Evolutionary conservation across 2,329 filamentous ascomycete species (phyloP), one percentile per base, ranked within the genome.

Genomic region (Colletotrichum sp.): DNA sequence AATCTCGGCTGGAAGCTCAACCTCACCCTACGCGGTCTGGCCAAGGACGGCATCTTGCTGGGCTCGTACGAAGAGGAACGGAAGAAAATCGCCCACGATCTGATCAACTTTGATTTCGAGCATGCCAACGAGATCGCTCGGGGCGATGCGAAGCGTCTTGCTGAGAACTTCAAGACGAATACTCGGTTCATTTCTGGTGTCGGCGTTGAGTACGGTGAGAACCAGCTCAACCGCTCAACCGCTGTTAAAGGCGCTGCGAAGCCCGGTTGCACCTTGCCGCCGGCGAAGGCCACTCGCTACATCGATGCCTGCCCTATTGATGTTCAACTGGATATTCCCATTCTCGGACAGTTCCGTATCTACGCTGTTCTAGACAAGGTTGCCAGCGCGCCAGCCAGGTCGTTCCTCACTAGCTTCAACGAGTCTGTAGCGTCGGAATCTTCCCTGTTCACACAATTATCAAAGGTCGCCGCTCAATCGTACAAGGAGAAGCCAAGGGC

Each of bases 231-330:
- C 80, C 86, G 84, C 43, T 81, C 85, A 61, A 81, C 82, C 13
- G 84, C 84, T 32, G 84, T 83, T 10, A 83, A 85, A 78, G 88
- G 89, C 36, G 86, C 88, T 32, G 88, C 88, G 48, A 88, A 86
- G 77, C 89, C 89, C 5, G 89, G 90, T 6, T 90, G 88, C 65
- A 85, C 90, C 16, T 86, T 94, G 24, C 90, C 92, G 4, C 94
- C 94, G 3, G 92, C 92, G 26, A 94, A 91, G 82, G 93, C 93
- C 12, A 94, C 93, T 1, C 90, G 94, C 21, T 95, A 93, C 80
- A 90, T 95, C 66, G 94, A 96, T 82, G 92, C 93, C 6, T 96
- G 96, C 79, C 94, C 94, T 0, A 91, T 96, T 34, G 93, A 96
- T 79, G 86, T 95, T 24, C 93, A 96, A 81, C 90, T 95, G 5